These are phyloP conservation scores for Piper betle DNA, from an alignment of 164 flowering plant genomes.

Conservation along the genomic window DNA sequence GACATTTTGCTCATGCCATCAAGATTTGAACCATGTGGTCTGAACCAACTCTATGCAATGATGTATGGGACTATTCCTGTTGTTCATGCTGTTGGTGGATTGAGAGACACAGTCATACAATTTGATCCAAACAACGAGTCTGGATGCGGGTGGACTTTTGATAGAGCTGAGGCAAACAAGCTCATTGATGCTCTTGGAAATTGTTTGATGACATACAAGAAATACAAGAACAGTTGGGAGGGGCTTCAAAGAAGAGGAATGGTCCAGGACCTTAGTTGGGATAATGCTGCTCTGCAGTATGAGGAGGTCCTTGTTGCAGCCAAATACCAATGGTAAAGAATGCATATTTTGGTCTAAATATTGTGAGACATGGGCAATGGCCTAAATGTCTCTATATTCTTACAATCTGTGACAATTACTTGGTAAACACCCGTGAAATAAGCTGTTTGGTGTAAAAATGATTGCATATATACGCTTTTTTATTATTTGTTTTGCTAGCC, in stretches of 20 bases:
- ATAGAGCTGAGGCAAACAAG: slow-evolving; percentile 8
- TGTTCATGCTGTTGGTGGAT: slow-evolving; percentile 97
- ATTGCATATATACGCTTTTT: no score
- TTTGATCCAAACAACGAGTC: slow-evolving; percentile 67
- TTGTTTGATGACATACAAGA: slow-evolving; percentile 64
- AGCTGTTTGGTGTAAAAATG: no score
- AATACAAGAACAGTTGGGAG: slow-evolving; percentile 80
- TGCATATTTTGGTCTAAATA: no score
- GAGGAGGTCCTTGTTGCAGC: slow-evolving; percentile 93
- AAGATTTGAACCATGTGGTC: slow-evolving; percentile 92
- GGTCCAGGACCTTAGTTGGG: slow-evolving; percentile 94
- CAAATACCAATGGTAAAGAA: slow-evolving; percentile 82
- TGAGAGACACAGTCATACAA: slow-evolving; percentile 80
- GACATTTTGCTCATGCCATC: slow-evolving; percentile 95
- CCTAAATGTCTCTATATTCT: no score
- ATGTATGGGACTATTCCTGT: slow-evolving; percentile 87
- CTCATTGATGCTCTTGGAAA: slow-evolving; percentile 74
- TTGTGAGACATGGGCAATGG: no score
- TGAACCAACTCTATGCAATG: slow-evolving; percentile 97
- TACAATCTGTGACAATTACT: no score
- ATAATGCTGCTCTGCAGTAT: slow-evolving; percentile 70
- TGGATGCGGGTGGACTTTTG: slow-evolving; percentile 88
- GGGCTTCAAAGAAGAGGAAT: slow-evolving; percentile 87
- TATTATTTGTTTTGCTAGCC: no score
- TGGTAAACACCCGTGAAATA: no score